Evolutionary conservation across 371 early-diverging fungal species (phyloP), one percentile per base, ranked within the genome.

Genomic region (Polyrhizophydium stewartii): DNA sequence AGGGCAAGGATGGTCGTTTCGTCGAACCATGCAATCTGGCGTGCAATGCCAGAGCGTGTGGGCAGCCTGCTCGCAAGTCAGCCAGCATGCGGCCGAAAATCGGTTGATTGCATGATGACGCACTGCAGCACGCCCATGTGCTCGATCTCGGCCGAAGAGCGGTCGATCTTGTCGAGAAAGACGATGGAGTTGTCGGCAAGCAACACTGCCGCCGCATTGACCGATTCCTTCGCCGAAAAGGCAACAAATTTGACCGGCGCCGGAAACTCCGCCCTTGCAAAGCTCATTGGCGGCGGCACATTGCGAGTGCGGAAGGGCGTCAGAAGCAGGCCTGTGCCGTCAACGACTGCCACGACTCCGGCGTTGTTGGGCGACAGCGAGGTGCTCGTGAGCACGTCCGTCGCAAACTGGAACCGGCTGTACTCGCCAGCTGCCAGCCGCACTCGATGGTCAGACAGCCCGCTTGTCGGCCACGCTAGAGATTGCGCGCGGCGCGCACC

Each of bases 211-310:
- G 35, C 35, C 6, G 21, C n/a, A n/a, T 53, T 53, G 21, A 31
- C 53, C 24, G 27, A 24, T 22, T 24, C 12, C 2, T 10, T 62
- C 16, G 6, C 51, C n/a, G 68, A 63, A 65, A 91, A 90, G 3
- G 87, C 68, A 24, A 89, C 85, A 58, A 84, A 75, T 22, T 82
- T 76, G 10, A 81, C 76, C 3, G 88, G 78, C 16, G 66, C 50
- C 10, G 68, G 62, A 1, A 77, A 67, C 5, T 79, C 32, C 7
- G 85, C 27, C 0, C 76, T 75, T 43, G 82, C 73, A 45, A 65
- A 50, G 60, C 58, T 71, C 96, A 95, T 96, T 5, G 98, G 98
- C 24, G 98, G 98, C 53, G 98, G 98, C 17, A 96, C 90, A 66
- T 96, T 96, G 62, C 85, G 80, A 62, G 84, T 73, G 45, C 75